Evolutionary conservation across 2,329 filamentous ascomycete genomes (phyloP), one percentile per base, ranked within the genome.

Genomic region (Aspergillus pseudoterreus): DNA sequence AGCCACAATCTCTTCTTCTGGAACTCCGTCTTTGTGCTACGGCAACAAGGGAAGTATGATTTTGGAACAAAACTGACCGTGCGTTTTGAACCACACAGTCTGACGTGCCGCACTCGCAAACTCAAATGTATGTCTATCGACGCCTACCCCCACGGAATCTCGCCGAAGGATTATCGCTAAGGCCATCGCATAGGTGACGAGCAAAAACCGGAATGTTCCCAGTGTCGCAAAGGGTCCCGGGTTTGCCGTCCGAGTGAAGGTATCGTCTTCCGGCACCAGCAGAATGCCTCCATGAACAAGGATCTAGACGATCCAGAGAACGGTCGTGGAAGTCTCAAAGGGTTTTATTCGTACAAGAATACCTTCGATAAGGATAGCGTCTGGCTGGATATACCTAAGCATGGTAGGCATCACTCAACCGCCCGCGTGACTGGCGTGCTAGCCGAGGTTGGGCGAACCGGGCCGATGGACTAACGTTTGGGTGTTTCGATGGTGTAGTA

Each of bases 271-370:
- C 80, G 83, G 50, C 84, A 87, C 66, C 83, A 86, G 62, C 83
- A 86, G 68, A 86, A 86, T 77, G 82, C 83, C 27, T 85, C 82
- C 17, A 83, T 86, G 82, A 86, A 85, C 53, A 77, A 79, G 45
- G 63, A 66, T 35, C 70, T 71, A 12, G 72, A 74, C 42, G 72
- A 75, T 12, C 58, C 63, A 10, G 63, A 65, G 4, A 63, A 65
- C 52, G 67, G 63, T 12, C 67, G 69, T 41, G 76, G 74, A 33
- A 75, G 72, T 45, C 68, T 85, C 54, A 81, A 81, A 54, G 78
- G 80, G 15, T 86, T 85, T 65, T 86, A 85, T 63, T 81, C 81
- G 21, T 85, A 86, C 67, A 84, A 83, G 63, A 83, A 85, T 67
- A 84, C 82, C 2, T 86, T 86, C 60, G 75, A 79, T 52, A 75